phyloP scores from a whole-genome alignment of 495 filamentous ascomycete species.

The Coniosporium apollinis region DNA sequence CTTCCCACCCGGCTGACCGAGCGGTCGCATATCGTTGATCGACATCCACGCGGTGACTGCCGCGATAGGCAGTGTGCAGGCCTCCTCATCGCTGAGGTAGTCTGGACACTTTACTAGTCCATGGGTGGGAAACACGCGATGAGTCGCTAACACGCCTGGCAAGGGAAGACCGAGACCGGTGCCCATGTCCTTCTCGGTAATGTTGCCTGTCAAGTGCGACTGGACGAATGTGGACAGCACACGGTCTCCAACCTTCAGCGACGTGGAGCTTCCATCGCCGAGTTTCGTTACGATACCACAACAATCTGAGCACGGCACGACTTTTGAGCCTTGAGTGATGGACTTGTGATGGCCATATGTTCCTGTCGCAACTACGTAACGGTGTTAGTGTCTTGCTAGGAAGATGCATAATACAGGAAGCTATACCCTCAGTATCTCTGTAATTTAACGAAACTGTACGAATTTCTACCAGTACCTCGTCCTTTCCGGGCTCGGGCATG shows the following conservation, averaged over 20 bases:
- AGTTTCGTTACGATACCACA: constrained; percentile 23
- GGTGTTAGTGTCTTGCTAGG: background rate
- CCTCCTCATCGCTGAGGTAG: constrained; percentile 27
- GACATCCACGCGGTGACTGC: constrained; percentile 32
- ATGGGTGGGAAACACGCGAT: constrained; percentile 24
- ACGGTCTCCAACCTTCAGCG: constrained; percentile 22
- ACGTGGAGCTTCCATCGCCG: constrained; percentile 7
- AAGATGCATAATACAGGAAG: background rate
- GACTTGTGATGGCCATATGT: constrained; percentile 38
- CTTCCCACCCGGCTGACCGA: constrained; percentile 17
- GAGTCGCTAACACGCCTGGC: constrained; percentile 25
- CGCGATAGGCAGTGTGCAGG: constrained; percentile 27
- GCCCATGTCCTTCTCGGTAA: constrained; percentile 19
- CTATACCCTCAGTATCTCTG: constrained; percentile 32
- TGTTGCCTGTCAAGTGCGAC: constrained; percentile 25
- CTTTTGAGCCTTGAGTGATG: constrained; percentile 17
- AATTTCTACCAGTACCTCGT: constrained; percentile 42
- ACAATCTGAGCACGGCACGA: constrained; percentile 31
- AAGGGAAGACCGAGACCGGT: constrained; percentile 24
- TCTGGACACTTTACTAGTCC: constrained; percentile 24
- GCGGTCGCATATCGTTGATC: constrained; percentile 26
- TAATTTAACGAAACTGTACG: constrained; percentile 40
- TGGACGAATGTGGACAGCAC: constrained; percentile 29
- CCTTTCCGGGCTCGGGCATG: constrained; percentile 25
- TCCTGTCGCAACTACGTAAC: constrained; percentile 31